A percentile compares a stretch with the other conserved stretches of the same genome.
Conservation (phyloP, 805 yeast species). For the Pichia gijzeniarum region DNA sequence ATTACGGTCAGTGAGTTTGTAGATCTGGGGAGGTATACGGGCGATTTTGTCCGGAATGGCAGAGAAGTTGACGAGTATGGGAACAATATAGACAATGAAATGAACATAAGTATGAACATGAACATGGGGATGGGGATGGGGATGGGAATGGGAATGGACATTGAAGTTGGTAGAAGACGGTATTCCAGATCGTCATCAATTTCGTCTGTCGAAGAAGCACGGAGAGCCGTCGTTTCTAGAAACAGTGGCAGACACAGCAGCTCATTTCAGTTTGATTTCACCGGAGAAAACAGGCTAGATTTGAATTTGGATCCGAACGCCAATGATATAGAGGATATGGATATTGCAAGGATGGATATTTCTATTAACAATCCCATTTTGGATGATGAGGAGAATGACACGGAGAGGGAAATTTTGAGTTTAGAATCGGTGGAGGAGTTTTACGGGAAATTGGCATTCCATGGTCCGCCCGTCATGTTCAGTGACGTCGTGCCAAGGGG, state of each 20-base stretch:
- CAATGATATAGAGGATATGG: constrained; percentile 5
- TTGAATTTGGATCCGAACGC: not conserved
- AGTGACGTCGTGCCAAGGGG: not conserved
- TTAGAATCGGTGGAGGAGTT: not conserved
- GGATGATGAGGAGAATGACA: not conserved
- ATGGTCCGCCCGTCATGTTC: not conserved
- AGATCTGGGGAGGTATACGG: not conserved
- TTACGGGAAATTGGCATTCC: not conserved
- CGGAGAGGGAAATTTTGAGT: not conserved
- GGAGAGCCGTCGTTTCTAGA: too few relatives aligned
- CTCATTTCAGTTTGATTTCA: constrained; percentile 13
- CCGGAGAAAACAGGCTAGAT: not conserved
- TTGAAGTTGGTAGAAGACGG: constrained; percentile 9
- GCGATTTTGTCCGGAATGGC: not conserved
- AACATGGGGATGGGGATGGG: constrained; percentile 12
- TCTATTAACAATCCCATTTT: not conserved
- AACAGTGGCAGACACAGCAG: constrained; percentile 4
- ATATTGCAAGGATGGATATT: constrained; percentile 13
- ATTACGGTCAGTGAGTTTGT: not conserved
- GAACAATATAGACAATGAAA: not conserved
- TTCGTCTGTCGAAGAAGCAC: constrained; percentile 15
- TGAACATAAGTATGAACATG: not conserved
- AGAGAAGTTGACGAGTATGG: not conserved
- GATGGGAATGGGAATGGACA: not conserved
- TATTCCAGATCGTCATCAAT: constrained; percentile 15